Base-by-base conservation (phyloP, 2,329 filamentous ascomycete species). In the Orbilia javanica region DNA sequence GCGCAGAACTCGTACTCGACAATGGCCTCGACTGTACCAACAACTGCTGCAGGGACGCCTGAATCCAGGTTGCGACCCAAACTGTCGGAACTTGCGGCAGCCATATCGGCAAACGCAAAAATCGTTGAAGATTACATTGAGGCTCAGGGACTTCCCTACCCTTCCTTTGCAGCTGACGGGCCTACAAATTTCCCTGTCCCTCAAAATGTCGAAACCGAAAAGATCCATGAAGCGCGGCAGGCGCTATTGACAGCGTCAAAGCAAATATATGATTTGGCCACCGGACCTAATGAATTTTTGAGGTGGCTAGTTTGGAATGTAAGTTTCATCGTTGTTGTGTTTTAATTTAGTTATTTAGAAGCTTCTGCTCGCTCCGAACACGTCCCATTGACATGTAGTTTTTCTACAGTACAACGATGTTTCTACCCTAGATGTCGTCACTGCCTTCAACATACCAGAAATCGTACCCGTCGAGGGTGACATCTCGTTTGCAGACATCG, bases 241-340 rank as follows among this genome's bases (percentile, higher is more conserved):
- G 60, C 50, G 74, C 67, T 78, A 1, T 52, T 78, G 31, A 72
- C 74, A 4, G 74, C 74, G 31, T 78, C 74, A 46, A 78, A 78
- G 25, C 74, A 71, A 18, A 72, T 78, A 11, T 78, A 78, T 18
- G 74, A 78, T 48, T 55, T 78, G 3, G 63, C 67, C 4, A 78
- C 74, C 15, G 74, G 74, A 8, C 74, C 74, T 0, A 78, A 78
- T 39, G 74, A 78, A 36, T 78, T 67, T 60, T 29, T 78, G 36
- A 69, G 74, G 13, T 78, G 74, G 74, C n/a, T 78, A 25, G 74
- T 78, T 55, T 78, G 74, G 74, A 78, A 78, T 48, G 74, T 78
- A 44, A 20, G 74, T 78, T 20, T 70, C 20, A 10, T 31, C n/a
- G 20, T 22, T 13, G 29, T 31, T 48, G 1, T 13, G 52, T 6